Percentiles rank a stretch among this genome's conserved stretches.
These are phyloP conservation scores for Colletotrichum eleusines DNA, from an alignment of 2,329 filamentous ascomycete species.

Conservation along the genomic window DNA sequence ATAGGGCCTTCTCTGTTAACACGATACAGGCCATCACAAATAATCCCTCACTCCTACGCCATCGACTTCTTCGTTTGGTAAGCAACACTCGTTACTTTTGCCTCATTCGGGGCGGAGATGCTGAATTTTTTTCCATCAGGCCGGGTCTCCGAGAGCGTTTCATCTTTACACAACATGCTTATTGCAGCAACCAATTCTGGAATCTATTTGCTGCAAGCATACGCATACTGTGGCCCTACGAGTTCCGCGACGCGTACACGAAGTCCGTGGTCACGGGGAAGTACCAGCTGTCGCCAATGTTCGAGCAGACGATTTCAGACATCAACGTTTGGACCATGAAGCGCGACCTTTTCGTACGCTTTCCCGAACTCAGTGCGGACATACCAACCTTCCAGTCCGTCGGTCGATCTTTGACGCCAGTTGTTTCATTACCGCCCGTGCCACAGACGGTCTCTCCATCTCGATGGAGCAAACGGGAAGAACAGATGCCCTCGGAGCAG, in stretches of 20 bases:
- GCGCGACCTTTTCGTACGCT: constrained; percentile 46
- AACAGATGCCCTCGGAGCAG: constrained; percentile 6
- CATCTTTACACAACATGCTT: constrained; percentile 48
- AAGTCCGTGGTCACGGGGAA: constrained; percentile 44
- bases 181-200: constrained; percentile 49
- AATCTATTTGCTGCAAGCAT: constrained; percentile 44
- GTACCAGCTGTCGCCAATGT: constrained; percentile 45
- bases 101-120: background rate
- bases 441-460: constrained; percentile 27
- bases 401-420: constrained; percentile 11
- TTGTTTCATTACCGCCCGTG: background rate
- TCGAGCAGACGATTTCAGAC: constrained; percentile 46
- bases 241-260: constrained; percentile 47
- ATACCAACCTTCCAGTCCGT: constrained; percentile 43
- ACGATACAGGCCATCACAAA: constrained; percentile 46
- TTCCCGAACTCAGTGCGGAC: constrained; percentile 50
- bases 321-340: constrained; percentile 49
- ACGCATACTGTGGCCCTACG: constrained; percentile 46
- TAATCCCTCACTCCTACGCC: constrained; percentile 47
- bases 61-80: constrained; percentile 51
- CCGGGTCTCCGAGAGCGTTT: constrained; percentile 49
- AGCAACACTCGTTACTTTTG: background rate
- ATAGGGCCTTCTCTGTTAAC: constrained; percentile 13
- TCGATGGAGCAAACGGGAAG: constrained; percentile 20
- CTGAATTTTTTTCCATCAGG: constrained; percentile 42